Evolutionary conservation across 1,139 yeast genomes (phyloP).

Genomic region (Candida mesenterica): DNA sequence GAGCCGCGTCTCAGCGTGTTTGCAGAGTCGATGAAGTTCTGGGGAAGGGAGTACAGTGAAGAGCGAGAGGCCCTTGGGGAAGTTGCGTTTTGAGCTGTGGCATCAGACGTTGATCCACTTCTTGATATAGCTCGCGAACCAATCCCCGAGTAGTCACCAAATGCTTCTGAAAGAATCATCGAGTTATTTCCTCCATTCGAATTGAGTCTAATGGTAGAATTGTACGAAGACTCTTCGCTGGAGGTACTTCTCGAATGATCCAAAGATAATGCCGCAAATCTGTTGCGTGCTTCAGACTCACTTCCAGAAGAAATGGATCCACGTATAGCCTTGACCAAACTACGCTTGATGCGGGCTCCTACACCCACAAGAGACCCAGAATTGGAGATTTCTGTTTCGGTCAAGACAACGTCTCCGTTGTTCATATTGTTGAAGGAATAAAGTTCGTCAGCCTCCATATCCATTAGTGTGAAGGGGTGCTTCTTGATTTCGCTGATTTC

Average conservation of each 20-base stretch:
- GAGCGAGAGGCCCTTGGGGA: slow-evolving; percentile 12
- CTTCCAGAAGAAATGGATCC: slow-evolving; percentile 27
- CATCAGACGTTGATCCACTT: slow-evolving; percentile 1
- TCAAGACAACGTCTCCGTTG: slow-evolving; percentile 30
- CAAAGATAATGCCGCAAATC: slow-evolving; percentile 25
- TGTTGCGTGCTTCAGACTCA: slow-evolving; percentile 27
- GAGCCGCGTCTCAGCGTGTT: slow-evolving; percentile 30
- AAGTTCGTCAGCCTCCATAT: slow-evolving; percentile 50
- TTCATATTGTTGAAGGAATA: slow-evolving; percentile 28
- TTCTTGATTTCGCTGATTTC: slow-evolving; percentile 70
- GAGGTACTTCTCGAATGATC: slow-evolving; percentile 32
- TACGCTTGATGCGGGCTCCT: slow-evolving; percentile 62
- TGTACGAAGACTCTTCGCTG: slow-evolving; percentile 31
- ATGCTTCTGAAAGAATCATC: slow-evolving; percentile 37
- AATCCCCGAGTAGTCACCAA: slow-evolving; percentile 8
- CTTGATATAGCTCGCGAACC: slow-evolving; percentile 11
- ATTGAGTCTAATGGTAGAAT: slow-evolving; percentile 3
- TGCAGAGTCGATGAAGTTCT: slow-evolving; percentile 7
- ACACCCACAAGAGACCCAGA: slow-evolving; percentile 71
- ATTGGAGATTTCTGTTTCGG: slow-evolving; percentile 65
- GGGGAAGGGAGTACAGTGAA: slow-evolving; percentile 28
- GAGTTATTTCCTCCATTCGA: slow-evolving; percentile 24
- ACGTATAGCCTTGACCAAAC: slow-evolving; percentile 53
- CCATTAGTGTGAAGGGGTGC: slow-evolving; percentile 76
- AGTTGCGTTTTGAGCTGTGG: not conserved